Percentiles rank a stretch among this genome's conserved stretches.
These are phyloP conservation scores for Salix udensis DNA, from an alignment of 345 rosid species.

Conservation along the genomic window DNA sequence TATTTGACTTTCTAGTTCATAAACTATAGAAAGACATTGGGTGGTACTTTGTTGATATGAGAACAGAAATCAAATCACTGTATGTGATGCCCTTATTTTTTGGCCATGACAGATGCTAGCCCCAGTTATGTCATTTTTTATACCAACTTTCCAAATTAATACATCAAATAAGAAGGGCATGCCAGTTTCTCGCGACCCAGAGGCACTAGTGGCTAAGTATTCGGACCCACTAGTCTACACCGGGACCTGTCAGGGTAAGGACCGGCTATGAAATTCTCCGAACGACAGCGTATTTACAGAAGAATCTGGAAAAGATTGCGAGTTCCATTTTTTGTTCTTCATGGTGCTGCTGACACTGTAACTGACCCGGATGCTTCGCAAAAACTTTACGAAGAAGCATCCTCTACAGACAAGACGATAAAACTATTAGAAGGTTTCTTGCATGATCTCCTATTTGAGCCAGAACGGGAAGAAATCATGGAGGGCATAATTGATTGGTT, in stretches of 20 bases:
- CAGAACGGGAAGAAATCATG: conserved; percentile 19
- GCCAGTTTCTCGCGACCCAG: conserved; percentile 29
- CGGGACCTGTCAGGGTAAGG: conserved; percentile 23
- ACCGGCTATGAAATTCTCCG: conserved; percentile 34
- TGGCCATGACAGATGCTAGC: conserved; percentile 20
- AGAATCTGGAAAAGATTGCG: conserved; percentile 17
- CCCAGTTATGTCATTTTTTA: conserved; percentile 22
- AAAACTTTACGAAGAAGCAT: conserved; percentile 23
- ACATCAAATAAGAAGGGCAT: conserved; percentile 29
- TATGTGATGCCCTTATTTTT: neutral
- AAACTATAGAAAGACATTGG: neutral
- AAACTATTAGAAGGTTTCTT: conserved; percentile 19
- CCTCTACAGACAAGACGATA: conserved; percentile 26
- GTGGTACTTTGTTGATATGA: neutral
- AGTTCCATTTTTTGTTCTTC: conserved; percentile 27
- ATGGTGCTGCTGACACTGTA: conserved; percentile 28
- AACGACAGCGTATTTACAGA: conserved; percentile 18
- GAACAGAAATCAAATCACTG: neutral
- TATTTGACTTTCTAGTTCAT: neutral
- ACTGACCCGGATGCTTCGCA: conserved; percentile 27
- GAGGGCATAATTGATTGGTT: conserved; percentile 25
- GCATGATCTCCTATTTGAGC: conserved; percentile 29
- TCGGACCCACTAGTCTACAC: conserved; percentile 33
- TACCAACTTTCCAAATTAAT: conserved; percentile 25
- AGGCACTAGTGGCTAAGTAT: conserved; percentile 29